Base-by-base conservation (phyloP, 23 red algal species). In the Gracilaria caudata region DNA sequence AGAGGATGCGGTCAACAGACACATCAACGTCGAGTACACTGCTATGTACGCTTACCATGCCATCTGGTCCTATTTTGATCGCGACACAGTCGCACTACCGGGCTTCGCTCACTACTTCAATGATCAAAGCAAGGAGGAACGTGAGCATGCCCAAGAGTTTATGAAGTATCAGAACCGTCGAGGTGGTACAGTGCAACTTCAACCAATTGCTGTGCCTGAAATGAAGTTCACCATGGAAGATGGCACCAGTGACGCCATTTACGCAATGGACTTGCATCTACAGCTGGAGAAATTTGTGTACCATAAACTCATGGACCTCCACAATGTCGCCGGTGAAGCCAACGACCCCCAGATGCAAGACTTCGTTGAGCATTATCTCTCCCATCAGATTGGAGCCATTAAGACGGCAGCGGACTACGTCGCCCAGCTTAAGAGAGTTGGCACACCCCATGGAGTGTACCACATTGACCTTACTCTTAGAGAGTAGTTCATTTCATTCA, bases 21-120 rank as follows among this genome's bases (percentile, higher is more conserved):
- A 98, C 54, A 98, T 98, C 61, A 91, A 94, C 56, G 96, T 98
- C 14, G 96, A 98, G 82, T 98, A 93, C 87, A 98, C 96, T 14
- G 96, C 96, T 24, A 87, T 64, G 44, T 98, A 98, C 73, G 88
- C 86, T 17, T 98, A 98, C 83, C 82, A 98, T 49, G 96, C 92
- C 23, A 60, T 98, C 55, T 95, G 81, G 86, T 89, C 96, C 41
- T 98, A 94, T 61, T 98, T 98, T 77, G 89, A 94, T 73, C 85
- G 91, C 35, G 96, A 98, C 74, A 95, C 89, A 19, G 96, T 95
- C 12, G 96, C 88, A 11, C 61, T 98, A 17, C 96, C 96, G 25
- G 96, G 96, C 35, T 98, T 98, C 41, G 96, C 96, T 4, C 88
- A 98, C 43, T 98, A 90, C 68, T 98, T 98, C 72, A 59, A 86